Evolutionary conservation across 192 early-diverging fungal species (phyloP), one percentile per base, ranked within the genome.

Genomic region (Backusella parvicylindrica): DNA sequence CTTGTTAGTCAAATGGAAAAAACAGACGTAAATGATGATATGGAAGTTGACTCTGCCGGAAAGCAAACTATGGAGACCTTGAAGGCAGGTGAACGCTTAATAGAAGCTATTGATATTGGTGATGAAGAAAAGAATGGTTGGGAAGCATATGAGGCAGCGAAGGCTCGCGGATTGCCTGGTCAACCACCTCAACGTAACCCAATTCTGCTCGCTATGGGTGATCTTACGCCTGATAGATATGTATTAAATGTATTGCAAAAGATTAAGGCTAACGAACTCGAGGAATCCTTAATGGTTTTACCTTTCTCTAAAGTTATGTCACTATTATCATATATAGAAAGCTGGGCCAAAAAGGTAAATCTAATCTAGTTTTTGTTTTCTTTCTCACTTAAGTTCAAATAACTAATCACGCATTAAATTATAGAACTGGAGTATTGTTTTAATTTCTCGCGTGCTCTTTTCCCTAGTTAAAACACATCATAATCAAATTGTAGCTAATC

Each of bases 21-120:
- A 41, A 79, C 85, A 5, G 79, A 71, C 18, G 72, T 90, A 31
- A 77, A 86, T 60, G 73, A 75, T 37, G 73, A 64, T n/a, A 84
- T 86, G 53, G 89, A 87, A 50, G 75, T 82, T 23, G 84, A 84
- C 36, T 87, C 88, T n/a, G 94, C 97, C 1, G 93, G 93, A 12
- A 94, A 91, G 76, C 89, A 94, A 68, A 99, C 96, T 5, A 88
- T 92, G 82, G 96, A 96, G 80, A 95, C 97, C n/a, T 88, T 99
- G 37, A 96, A 98, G 75, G 93, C 98, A 13, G 96, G 96, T 75
- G 98, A 99, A 79, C 86, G 90, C 36, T 92, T 99, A 41, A 91
- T 97, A 76, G 96, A 97, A 75, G 95, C 98, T 8, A 84, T 99
- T 60, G 93, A 97, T 43, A 82, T 98, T 35, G 96, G 91, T 70